Evolutionary conservation across 2,329 filamentous ascomycete genomes (phyloP), one percentile per base, ranked within the genome.

Genomic region (Pseudogymnoascus sp.): DNA sequence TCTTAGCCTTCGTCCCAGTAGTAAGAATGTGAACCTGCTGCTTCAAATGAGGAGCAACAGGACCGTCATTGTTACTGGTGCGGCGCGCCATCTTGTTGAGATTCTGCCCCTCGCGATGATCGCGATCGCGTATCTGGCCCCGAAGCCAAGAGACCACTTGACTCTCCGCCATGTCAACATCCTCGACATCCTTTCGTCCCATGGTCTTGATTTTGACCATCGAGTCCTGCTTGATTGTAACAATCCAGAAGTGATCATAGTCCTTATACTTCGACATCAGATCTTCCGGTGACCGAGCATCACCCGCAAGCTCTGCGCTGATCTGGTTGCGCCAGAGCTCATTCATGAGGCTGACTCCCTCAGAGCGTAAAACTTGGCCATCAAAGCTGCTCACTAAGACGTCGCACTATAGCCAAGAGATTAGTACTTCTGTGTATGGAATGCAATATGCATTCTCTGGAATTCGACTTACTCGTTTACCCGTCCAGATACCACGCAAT

Each of bases 341-440:
- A 64, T 89, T 86, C 7, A 97, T 79, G 45, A 97, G 81, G 68
- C 90, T 88, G 23, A 96, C 80, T 1, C 92, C 93, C 0, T 84
- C 83, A 0, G 88, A 89, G 41, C 90, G 86, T 11, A 97, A 83
- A 3, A 92, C 83, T 3, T 85, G 83, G 0, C 88, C 79, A 71
- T 96, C 92, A 70, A 96, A 96, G 70, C 92, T 93, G 10, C 92
- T 90, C 39, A 99, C 87, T 2, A 98, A 85, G 13, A 95, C 90
- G 74, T 98, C 93, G 72, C 93, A 96, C 81, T 91, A 70, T 23
- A 66, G 64, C 43, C 61, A 67, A 25, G 14, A 11, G 10, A 63
- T 62, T 6, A 34, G 28, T 57, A 57, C n/a, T 36, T 14, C n/a
- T 14, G 16, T 19, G 19, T 2, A 13, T 48, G 45, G 8, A 1